phyloP scores from a whole-genome alignment of 352 stramenopile genomes.

The Thraustotheca clavata region DNA sequence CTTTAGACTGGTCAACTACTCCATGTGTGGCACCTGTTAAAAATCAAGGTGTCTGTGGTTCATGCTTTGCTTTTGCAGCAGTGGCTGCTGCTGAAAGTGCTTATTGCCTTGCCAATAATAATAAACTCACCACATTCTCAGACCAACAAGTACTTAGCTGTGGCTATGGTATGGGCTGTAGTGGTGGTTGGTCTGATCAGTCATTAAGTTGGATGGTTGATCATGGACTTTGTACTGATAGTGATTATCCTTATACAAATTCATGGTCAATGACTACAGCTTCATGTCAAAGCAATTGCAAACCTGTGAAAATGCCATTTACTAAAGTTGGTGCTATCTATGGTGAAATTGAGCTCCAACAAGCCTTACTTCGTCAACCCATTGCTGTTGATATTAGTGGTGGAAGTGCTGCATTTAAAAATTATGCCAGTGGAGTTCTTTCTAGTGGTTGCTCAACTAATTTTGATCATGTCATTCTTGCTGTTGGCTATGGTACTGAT shows the following conservation, averaged over 20 bases:
- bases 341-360: background rate
- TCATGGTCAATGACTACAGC: background rate
- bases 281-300: background rate
- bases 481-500: constrained; percentile 30
- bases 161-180: constrained; percentile 77
- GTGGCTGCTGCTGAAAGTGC: constrained; percentile 85
- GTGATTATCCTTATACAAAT: constrained; percentile 68
- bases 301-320: background rate
- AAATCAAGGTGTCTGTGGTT: constrained; percentile 92
- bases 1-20: constrained; percentile 65
- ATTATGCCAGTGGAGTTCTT: background rate
- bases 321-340: background rate
- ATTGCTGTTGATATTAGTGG: background rate
- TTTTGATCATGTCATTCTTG: background rate
- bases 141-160: constrained; percentile 92
- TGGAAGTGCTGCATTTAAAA: background rate
- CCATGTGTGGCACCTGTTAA: constrained; percentile 88
- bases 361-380: background rate
- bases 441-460: background rate
- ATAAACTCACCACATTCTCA: constrained; percentile 65
- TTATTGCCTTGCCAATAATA: constrained; percentile 61
- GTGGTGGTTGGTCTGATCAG: constrained; percentile 65
- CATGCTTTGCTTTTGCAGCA: constrained; percentile 95
- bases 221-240: constrained; percentile 70
- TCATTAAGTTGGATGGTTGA: constrained; percentile 67